These are phyloP conservation scores for Arctium lappa DNA, from an alignment of 129 eudicot species.

Conservation along the genomic window DNA sequence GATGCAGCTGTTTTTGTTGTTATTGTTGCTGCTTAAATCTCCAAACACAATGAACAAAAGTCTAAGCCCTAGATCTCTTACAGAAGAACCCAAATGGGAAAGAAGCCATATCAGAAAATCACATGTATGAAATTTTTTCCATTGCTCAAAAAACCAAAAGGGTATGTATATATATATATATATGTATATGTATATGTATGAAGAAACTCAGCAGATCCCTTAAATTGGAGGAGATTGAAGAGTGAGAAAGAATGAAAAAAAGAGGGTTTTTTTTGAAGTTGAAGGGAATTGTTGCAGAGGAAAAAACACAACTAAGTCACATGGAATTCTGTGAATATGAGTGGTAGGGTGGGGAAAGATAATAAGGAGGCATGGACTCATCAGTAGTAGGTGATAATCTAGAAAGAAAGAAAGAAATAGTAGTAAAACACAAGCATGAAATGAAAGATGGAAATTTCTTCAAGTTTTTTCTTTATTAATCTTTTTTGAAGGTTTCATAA, in stretches of 20 bases:
- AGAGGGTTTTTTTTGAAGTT: conserved; percentile 31
- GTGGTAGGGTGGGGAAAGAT: conserved; percentile 34
- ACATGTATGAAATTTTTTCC: conserved; percentile 22
- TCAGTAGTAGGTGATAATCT: conserved; percentile 61
- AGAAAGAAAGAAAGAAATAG: conserved; percentile 20
- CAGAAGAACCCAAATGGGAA: conserved; percentile 15
- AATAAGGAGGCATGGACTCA: conserved; percentile 59
- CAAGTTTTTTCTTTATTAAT: conserved; percentile 4
- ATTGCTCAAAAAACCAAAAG: conserved; percentile 24
- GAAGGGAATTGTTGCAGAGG: conserved; percentile 37
- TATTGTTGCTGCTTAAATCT: not conserved
- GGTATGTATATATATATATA: conserved; percentile 8
- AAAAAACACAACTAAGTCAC: conserved; percentile 38
- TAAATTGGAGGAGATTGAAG: not conserved
- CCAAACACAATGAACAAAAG: conserved; percentile 24
- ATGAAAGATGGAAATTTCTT: not conserved
- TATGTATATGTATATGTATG: not conserved
- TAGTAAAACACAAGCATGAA: conserved; percentile 44
- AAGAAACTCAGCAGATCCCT: conserved; percentile 9
- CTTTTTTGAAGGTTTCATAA: not conserved
- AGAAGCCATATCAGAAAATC: conserved; percentile 24
- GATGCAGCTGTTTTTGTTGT: not conserved
- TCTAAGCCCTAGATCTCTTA: conserved; percentile 47
- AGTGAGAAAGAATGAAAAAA: conserved; percentile 6
- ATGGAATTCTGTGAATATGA: conserved; percentile 50